Base-by-base conservation (phyloP, 495 filamentous ascomycete species). In the Penicillium daleae region DNA sequence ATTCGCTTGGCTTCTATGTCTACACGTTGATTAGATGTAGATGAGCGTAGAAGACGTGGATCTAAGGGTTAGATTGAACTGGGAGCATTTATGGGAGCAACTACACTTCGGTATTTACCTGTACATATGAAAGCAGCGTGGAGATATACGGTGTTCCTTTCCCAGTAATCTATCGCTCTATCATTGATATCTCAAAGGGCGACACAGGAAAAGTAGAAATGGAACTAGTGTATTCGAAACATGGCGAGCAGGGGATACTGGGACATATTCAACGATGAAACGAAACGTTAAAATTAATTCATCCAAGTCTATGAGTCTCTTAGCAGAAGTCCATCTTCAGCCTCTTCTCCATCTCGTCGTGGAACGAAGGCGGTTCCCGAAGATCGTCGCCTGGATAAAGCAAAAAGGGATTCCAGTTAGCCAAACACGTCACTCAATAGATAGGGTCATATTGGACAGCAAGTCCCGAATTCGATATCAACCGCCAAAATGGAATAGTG, bases 331-430 rank as follows among this genome's bases (percentile, higher is more conserved):
- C 85, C 88, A 92, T 91, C 77, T 83, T 82, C 74, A 96, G 73
- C 80, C 90, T 89, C 77, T 86, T 83, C 88, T 98, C 94, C 89
- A 97, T 93, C 86, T 98, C 94, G 63, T 90, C 87, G 61, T 97
- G 93, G 73, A 97, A 88, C 55, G 86, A 77, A 32, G 89, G 85
- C 17, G 84, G 74, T 60, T 86, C 84, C 62, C 88, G 75, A 64
- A 82, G 75, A 56, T 86, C 79, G 74, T 85, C 78, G 85, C 91
- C 81, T 91, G 78, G 2, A 59, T 48, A 39, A 32, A 68, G 61
- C 40, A 61, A 56, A 66, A 48, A 4, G 24, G 53, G 65, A 22
- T 24, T 12, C 4, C 1, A 61, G 56, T 60, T 52, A 66, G 56
- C 35, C 51, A 53, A 13, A 32, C 4, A 46, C 21, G 33, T 59